Evolutionary conservation across 768 basidiomycete genomes (phyloP).

Genomic region (Tubosaeta sp.): DNA sequence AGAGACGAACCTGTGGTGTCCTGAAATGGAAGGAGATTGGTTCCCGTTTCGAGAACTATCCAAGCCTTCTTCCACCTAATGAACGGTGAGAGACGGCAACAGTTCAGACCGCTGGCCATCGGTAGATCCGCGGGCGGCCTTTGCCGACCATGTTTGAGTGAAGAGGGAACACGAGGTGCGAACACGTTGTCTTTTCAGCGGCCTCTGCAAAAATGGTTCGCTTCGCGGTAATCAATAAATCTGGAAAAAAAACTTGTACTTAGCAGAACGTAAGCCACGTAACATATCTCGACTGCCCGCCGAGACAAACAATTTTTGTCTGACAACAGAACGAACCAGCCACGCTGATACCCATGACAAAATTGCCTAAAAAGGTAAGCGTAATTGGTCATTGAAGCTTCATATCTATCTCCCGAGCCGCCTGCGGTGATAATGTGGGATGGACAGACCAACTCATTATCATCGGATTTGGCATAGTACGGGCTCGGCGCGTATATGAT

Average conservation of each 20-base stretch:
- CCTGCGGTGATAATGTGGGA: constrained; percentile 38
- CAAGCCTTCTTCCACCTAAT: background rate
- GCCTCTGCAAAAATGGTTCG: background rate
- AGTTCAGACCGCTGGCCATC: background rate
- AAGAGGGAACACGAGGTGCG: background rate
- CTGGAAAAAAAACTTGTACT: background rate
- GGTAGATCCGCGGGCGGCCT: background rate
- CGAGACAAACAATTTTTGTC: constrained; percentile 20
- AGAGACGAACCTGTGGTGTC: background rate
- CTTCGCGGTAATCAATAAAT: background rate
- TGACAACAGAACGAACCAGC: constrained; percentile 73
- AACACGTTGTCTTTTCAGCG: background rate
- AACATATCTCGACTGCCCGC: background rate
- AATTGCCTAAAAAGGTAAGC: constrained; percentile 9
- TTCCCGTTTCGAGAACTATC: background rate
- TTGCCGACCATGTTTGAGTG: background rate
- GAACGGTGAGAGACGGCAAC: background rate
- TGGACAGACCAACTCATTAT: constrained; percentile 33
- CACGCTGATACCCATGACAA: constrained; percentile 13
- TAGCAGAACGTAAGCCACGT: constrained; percentile 8
- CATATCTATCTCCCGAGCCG: constrained; percentile 42
- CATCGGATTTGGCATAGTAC: constrained; percentile 26
- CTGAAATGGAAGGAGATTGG: background rate
- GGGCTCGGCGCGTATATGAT: constrained; percentile 19
- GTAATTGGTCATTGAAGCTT: constrained; percentile 54